Conservation (phyloP, 2,329 filamentous ascomycete species). For the Aspergillus sergii region DNA sequence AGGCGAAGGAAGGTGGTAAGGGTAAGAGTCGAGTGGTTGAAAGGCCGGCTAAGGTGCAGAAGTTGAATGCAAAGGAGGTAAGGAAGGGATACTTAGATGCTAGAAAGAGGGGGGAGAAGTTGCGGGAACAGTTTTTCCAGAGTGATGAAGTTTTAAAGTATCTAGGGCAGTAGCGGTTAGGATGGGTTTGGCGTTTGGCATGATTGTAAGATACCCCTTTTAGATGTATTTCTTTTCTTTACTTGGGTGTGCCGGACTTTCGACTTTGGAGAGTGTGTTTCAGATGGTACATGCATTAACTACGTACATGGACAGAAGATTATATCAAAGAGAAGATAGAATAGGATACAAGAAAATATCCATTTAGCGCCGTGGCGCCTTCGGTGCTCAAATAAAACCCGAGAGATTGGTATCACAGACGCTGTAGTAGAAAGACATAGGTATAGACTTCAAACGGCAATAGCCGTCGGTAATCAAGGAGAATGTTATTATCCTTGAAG, state of each 20-base stretch:
- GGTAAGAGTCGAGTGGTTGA: conserved; percentile 33
- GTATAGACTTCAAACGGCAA: conserved; percentile 14
- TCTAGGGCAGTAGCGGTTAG: conserved; percentile 48
- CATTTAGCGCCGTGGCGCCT: conserved; percentile 12
- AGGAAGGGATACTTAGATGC: conserved; percentile 64
- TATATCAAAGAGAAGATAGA: conserved; percentile 8
- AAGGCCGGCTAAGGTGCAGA: conserved; percentile 48
- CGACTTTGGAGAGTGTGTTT: background rate
- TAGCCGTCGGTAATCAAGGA: background rate
- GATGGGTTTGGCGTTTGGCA: conserved; percentile 3
- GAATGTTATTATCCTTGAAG: conserved; percentile 7
- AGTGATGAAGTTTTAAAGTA: conserved; percentile 77
- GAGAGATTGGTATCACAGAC: conserved; percentile 38
- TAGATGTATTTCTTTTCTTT: background rate
- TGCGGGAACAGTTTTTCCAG: conserved; percentile 73
- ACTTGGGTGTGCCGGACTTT: background rate
- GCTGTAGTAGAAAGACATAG: conserved; percentile 26
- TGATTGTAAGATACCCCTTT: conserved; percentile 11
- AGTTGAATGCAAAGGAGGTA: conserved; percentile 70
- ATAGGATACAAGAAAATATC: conserved; percentile 6
- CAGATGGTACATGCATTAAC: conserved; percentile 6
- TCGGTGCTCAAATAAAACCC: conserved; percentile 15
- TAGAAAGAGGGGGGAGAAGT: conserved; percentile 62
- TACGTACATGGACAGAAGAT: conserved; percentile 8
- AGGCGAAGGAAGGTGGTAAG: conserved; percentile 33